These are phyloP conservation scores for Castanea sativa DNA, from an alignment of 306 rosid species.

Conservation along the genomic window DNA sequence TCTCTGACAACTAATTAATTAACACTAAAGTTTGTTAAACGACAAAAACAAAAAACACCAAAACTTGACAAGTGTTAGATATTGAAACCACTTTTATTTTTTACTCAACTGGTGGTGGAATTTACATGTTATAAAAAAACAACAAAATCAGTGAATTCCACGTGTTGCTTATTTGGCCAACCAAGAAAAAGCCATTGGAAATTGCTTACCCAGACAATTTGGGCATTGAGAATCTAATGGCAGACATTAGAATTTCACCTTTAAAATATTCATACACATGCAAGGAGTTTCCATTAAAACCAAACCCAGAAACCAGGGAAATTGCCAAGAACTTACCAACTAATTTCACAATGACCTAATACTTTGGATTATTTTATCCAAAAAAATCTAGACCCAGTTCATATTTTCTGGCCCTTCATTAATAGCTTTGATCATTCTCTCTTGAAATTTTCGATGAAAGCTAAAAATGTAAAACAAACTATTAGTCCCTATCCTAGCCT, in stretches of 20 bases:
- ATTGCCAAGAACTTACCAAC: slow-evolving; percentile 21
- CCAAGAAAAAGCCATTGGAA: slow-evolving; percentile 9
- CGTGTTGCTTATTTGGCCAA: background rate
- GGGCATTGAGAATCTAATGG: background rate
- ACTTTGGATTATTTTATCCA: background rate
- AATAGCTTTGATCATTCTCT: background rate
- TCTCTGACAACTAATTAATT: background rate
- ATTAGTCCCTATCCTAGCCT: background rate
- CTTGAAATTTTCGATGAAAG: background rate
- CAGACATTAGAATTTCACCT: background rate
- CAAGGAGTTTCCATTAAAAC: slow-evolving; percentile 7
- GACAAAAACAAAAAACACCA: too few species aligned
- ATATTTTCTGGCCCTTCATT: background rate
- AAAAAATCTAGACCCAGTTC: background rate
- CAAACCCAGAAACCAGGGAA: slow-evolving; percentile 4
- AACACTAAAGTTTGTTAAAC: too few species aligned
- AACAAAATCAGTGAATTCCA: background rate
- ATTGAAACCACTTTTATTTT: too few species aligned
- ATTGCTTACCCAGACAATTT: background rate
- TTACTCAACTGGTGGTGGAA: background rate
- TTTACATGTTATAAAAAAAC: background rate
- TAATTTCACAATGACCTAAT: background rate
- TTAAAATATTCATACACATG: background rate
- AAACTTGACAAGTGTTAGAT: too few species aligned
- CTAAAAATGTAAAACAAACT: background rate